These are phyloP conservation scores for Kwoniella europaea DNA, from an alignment of 768 basidiomycete species.

Conservation along the genomic window DNA sequence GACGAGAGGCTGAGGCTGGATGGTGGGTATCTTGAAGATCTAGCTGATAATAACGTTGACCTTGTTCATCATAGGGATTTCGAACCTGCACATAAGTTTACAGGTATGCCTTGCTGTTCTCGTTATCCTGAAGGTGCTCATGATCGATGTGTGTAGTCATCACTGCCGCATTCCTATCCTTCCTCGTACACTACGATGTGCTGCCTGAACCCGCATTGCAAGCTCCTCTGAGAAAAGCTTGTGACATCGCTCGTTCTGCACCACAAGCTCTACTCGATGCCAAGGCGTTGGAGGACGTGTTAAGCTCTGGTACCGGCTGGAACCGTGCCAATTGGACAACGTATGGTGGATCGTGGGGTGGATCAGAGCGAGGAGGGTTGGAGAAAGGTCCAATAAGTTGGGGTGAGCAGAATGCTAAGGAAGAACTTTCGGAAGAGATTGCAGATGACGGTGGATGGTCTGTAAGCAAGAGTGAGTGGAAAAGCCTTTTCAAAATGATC, in stretches of 20 bases:
- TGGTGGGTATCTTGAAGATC: slow-evolving; percentile 19
- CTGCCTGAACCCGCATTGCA: slow-evolving; percentile 27
- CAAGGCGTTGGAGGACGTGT: slow-evolving; percentile 37
- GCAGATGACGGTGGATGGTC: slow-evolving; percentile 35
- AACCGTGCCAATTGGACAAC: slow-evolving; percentile 37
- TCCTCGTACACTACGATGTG: slow-evolving; percentile 36
- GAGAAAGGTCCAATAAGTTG: slow-evolving; percentile 12
- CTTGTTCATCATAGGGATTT: slow-evolving; percentile 37
- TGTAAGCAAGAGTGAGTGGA: slow-evolving; percentile 25
- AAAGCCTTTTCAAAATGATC: background rate
- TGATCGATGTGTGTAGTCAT: slow-evolving; percentile 29
- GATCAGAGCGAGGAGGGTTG: slow-evolving; percentile 16
- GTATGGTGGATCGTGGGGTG: slow-evolving; percentile 33
- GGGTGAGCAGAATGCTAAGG: background rate
- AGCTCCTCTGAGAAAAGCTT: slow-evolving; percentile 15
- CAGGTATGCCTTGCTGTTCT: slow-evolving; percentile 26
- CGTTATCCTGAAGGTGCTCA: background rate
- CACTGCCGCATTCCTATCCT: slow-evolving; percentile 41
- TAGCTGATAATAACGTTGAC: too few species aligned
- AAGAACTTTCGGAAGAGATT: background rate
- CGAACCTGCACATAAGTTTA: slow-evolving; percentile 37
- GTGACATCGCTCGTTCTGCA: slow-evolving; percentile 34
- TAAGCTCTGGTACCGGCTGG: slow-evolving; percentile 22
- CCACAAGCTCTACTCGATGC: slow-evolving; percentile 27
- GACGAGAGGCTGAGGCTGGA: slow-evolving; percentile 40